These are phyloP conservation scores for Ogataea methylovora DNA, from an alignment of 805 yeast genomes.

Conservation along the genomic window DNA sequence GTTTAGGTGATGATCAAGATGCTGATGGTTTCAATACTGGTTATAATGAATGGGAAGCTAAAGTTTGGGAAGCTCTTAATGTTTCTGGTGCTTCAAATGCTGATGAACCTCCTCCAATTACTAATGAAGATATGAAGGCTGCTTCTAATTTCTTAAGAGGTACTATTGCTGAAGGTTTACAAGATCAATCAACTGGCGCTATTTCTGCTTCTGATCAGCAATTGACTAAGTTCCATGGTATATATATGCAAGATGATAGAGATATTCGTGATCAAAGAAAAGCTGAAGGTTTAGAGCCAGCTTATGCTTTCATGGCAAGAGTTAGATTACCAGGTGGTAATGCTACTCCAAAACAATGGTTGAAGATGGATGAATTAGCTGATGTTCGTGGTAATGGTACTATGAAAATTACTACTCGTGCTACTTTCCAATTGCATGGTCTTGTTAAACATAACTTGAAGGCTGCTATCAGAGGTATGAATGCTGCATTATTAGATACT, in stretches of 20 bases:
- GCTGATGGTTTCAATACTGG: slow-evolving; percentile 94
- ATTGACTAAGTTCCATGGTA: slow-evolving; percentile 94
- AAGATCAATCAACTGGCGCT: slow-evolving; percentile 82
- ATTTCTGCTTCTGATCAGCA: slow-evolving; percentile 88
- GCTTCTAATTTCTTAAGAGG: slow-evolving; percentile 87
- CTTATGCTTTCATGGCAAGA: slow-evolving; percentile 95
- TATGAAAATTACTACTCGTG: slow-evolving; percentile 90
- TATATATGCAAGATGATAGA: slow-evolving; percentile 97
- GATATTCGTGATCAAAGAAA: slow-evolving; percentile 91
- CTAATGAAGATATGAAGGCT: slow-evolving; percentile 93
- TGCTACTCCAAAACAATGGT: slow-evolving; percentile 85
- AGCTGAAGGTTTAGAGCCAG: slow-evolving; percentile 89
- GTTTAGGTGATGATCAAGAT: slow-evolving; percentile 95
- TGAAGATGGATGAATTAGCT: slow-evolving; percentile 74
- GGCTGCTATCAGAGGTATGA: slow-evolving; percentile 89
- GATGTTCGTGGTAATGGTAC: slow-evolving; percentile 87
- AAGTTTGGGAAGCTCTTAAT: slow-evolving; percentile 82
- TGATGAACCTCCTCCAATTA: slow-evolving; percentile 84
- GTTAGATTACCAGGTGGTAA: slow-evolving; percentile 92
- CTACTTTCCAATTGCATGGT: slow-evolving; percentile 95
- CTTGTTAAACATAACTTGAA: slow-evolving; percentile 83
- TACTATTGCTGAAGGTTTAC: slow-evolving; percentile 80
- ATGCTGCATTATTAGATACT: slow-evolving; percentile 84
- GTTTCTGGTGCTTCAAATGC: slow-evolving; percentile 78
- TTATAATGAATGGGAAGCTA: slow-evolving; percentile 80